phyloP scores from a whole-genome alignment of 306 rosid species.

The Quercus parvula region DNA sequence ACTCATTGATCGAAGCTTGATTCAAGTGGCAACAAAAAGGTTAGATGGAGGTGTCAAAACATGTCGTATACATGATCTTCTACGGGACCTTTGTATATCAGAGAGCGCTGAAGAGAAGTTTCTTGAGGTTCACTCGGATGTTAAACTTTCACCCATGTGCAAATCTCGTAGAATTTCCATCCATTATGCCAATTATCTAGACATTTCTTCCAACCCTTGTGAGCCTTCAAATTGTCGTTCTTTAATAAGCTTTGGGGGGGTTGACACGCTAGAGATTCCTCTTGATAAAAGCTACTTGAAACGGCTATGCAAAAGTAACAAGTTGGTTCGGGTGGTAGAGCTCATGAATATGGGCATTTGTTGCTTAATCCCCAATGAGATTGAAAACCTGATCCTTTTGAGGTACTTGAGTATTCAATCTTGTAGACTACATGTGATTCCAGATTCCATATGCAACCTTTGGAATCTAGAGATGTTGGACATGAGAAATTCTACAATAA shows the following conservation, averaged over 20 bases:
- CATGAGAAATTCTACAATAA: not conserved
- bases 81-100: not conserved
- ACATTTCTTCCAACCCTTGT: not conserved
- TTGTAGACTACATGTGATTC: accelerated
- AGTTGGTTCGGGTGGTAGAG: not conserved
- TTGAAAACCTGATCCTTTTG: not conserved
- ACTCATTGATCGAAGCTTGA: constrained; percentile 1
- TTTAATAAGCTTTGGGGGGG: not conserved
- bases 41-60: constrained; percentile 1
- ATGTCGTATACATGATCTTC: constrained; percentile 11
- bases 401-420: not conserved
- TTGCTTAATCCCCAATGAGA: not conserved
- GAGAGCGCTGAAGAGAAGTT: not conserved
- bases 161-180: not conserved
- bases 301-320: not conserved
- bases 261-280: accelerated
- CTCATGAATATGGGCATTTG: too few species aligned
- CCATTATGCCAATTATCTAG: not conserved
- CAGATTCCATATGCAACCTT: not conserved
- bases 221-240: not conserved
- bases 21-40: not conserved
- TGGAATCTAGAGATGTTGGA: not conserved
- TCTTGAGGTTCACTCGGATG: not conserved
- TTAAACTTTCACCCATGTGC: not conserved
- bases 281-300: not conserved